Conservation (phyloP, 306 rosid genomes). For the Albizia julibrissin region DNA sequence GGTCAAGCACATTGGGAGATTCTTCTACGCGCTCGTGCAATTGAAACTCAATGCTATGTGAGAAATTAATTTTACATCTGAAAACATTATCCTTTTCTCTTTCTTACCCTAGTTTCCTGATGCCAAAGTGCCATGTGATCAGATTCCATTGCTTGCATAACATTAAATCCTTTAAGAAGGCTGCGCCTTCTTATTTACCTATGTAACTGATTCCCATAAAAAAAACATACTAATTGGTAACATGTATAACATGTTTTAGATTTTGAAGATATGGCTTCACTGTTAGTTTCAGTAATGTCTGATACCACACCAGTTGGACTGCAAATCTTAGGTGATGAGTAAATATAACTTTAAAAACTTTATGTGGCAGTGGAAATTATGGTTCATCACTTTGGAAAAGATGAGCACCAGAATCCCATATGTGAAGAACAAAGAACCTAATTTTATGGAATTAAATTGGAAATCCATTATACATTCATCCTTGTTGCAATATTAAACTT, state of each 20-base stretch:
- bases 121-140: not conserved
- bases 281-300: not conserved
- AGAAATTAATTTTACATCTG: conserved; percentile 34
- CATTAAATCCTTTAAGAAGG: not conserved
- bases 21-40: conserved; percentile 96
- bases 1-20: conserved; percentile 98
- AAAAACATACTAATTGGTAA: not conserved
- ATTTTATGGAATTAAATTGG: not conserved
- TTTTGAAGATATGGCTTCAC: not conserved
- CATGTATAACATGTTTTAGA: not conserved
- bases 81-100: not conserved
- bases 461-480: not conserved
- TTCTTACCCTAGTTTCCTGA: conserved; percentile 7
- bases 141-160: not conserved
- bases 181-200: not conserved
- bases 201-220: not conserved
- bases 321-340: not conserved
- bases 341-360: not conserved
- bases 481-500: not conserved
- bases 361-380: not conserved
- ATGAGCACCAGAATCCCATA: not conserved
- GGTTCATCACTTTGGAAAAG: not conserved
- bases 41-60: conserved; percentile 94
- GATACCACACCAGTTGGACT: not conserved
- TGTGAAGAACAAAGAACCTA: not conserved